Evolutionary conservation across 2,329 filamentous ascomycete species (phyloP), one percentile per base, ranked within the genome.

Genomic region (Colletotrichum cuscutae): DNA sequence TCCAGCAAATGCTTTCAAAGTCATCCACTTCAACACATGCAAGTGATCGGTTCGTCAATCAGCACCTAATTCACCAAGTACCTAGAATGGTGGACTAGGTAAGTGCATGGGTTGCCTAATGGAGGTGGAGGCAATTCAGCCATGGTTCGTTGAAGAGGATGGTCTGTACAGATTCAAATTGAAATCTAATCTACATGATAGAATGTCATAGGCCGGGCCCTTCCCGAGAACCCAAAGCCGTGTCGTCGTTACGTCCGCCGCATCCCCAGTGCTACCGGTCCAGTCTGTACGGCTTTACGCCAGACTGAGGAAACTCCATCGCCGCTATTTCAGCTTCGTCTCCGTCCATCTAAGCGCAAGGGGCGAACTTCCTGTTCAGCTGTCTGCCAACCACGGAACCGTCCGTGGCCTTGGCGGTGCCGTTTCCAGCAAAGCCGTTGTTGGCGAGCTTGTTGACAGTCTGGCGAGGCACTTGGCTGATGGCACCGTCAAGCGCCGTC

Each of bases 401-500:
- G 5, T 70, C 59, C 7, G 52, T 26, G 7, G 46, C 46, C 70
- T 70, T 72, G 19, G 71, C 60, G 8, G 71, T 73, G 46, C 71
- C 66, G 49, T 73, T 73, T 7, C 71, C 61, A 1, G 5, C 67
- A 30, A 73, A 65, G 54, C 78, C 77, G 77, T 83, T 83, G 76
- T 80, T 80, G 32, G 79, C 80, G 32, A 84, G 78, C 68, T 75
- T 75, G 77, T 82, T 83, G 67, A 77, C 76, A 22, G 81, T 84
- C 42, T 78, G 76, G 56, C 77, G 77, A n/a, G 81, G 82, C 9
- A 83, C 74, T 42, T 76, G 71, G 19, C 78, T 77, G 74, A 88
- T 78, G 67, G 81, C 80, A 54, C 80, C 80, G 75, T 82, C 83
- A 69, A 82, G 82, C 37, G 82, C 78, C 57, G 84, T 81, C n/a